phyloP scores from a whole-genome alignment of 805 yeast species.

The Teunomyces cretensis region DNA sequence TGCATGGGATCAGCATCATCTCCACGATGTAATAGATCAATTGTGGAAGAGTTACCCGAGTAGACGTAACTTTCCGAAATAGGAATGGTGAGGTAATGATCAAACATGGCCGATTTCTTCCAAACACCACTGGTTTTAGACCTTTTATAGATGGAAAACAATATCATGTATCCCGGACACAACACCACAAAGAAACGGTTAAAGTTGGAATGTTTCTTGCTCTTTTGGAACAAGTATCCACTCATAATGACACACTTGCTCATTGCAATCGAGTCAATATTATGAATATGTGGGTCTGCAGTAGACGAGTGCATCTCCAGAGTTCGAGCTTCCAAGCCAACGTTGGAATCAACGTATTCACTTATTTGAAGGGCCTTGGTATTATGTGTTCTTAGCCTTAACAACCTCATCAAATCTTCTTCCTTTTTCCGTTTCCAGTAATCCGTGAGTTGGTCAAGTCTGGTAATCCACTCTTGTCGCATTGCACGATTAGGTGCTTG shows the following conservation, averaged over 20 bases:
- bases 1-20: slow-evolving; percentile 45
- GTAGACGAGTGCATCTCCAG: slow-evolving; percentile 28
- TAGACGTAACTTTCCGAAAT: slow-evolving; percentile 70
- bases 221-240: slow-evolving; percentile 70
- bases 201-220: slow-evolving; percentile 68
- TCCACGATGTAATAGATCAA: slow-evolving; percentile 52
- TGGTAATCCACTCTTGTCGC: slow-evolving; percentile 67
- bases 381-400: slow-evolving; percentile 45
- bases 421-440: slow-evolving; percentile 61
- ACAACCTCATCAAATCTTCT: slow-evolving; percentile 39
- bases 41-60: slow-evolving; percentile 61
- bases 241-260: slow-evolving; percentile 58
- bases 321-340: slow-evolving; percentile 32
- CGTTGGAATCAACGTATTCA: slow-evolving; percentile 57
- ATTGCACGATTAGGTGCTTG: slow-evolving; percentile 51
- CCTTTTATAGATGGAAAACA: slow-evolving; percentile 54
- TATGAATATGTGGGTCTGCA: slow-evolving; percentile 54
- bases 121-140: slow-evolving; percentile 45
- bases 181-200: slow-evolving; percentile 58
- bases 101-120: slow-evolving; percentile 48
- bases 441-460: slow-evolving; percentile 40
- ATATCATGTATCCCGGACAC: slow-evolving; percentile 65
- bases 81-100: slow-evolving; percentile 58
- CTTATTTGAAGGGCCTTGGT: slow-evolving; percentile 46
- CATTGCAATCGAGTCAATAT: slow-evolving; percentile 58